Base-by-base conservation (phyloP, 805 yeast species). In the Clavispora phyllophila region DNA sequence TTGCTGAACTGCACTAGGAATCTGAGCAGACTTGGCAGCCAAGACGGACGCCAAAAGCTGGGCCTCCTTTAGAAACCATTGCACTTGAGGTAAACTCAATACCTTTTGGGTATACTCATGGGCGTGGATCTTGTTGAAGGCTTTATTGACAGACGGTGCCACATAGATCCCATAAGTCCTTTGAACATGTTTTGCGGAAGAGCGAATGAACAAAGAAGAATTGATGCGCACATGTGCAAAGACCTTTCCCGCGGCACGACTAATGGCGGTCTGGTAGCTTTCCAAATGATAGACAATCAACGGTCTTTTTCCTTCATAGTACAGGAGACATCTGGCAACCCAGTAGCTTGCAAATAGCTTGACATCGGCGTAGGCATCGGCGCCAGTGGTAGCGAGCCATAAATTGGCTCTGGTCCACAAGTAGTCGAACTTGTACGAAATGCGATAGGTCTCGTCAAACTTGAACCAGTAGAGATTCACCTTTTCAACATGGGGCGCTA, bases 201-300 rank as follows among this genome's bases (percentile, higher is more conserved):
- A 14, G 7, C 19, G 15, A 18, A 26, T 13, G 6, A 37, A 20
- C n/a, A 37, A 25, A 13, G 9, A 6, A 4, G 44, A 12, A 14
- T 32, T 10, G 27, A 20, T 31, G 24, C 39, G 42, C 12, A 31
- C 39, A 8, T 26, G 13, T 4, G 25, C 36, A 22, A 24, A 17
- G 3, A 36, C 15, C 8, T 44, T 20, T 36, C 47, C 51, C 8
- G 42, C 47, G 1, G 39, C 26, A 18, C 43, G 29, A 24, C 40
- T 49, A 43, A 45, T 20, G 14, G 34, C 12, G 41, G 37, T 35
- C 35, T 44, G 42, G 39, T 45, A 49, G 29, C 40, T 35, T 24
- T 35, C 43, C 14, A 43, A 28, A 28, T 47, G 47, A 42, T 44
- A 47, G 25, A 39, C 41, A n/a, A 42, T 46, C 23, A 43, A 26